These are phyloP conservation scores for Eucalyptus sp. DNA, from an alignment of 345 rosid genomes.

Conservation along the genomic window DNA sequence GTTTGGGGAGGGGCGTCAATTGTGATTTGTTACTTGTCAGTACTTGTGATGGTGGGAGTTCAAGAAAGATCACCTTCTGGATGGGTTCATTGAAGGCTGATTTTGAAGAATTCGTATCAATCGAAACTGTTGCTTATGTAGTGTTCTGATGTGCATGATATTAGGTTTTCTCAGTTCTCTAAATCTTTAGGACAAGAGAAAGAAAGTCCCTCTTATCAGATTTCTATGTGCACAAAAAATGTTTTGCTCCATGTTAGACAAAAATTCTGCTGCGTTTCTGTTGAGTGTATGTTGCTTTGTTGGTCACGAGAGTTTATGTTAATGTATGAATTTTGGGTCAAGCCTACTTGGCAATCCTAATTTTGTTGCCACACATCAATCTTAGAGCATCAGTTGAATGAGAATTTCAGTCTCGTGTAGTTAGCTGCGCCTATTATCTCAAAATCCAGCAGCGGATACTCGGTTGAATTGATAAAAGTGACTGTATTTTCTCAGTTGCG, in stretches of 20 bases:
- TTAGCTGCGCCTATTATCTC: background rate
- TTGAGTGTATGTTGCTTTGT: background rate
- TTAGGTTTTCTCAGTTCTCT: background rate
- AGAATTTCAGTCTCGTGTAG: background rate
- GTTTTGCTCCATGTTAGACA: background rate
- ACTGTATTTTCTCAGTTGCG: constrained; percentile 22
- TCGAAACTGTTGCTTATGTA: background rate
- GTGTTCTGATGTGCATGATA: background rate
- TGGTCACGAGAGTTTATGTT: background rate
- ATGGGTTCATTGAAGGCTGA: background rate
- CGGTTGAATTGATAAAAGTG: background rate
- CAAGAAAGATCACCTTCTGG: background rate
- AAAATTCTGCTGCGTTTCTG: background rate
- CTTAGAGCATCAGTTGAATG: background rate
- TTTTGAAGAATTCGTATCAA: background rate
- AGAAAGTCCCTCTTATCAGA: background rate
- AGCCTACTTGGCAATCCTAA: background rate
- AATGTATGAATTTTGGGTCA: background rate
- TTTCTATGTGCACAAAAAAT: background rate
- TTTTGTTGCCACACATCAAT: background rate
- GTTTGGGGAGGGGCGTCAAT: background rate
- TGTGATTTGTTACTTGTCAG: background rate
- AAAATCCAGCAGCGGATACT: background rate
- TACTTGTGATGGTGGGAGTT: background rate
- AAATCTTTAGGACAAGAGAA: background rate